Percentiles rank a stretch among this genome's conserved stretches.
phyloP scores from a whole-genome alignment of 768 basidiomycete species.

The Omphalotus guepiniiformis region DNA sequence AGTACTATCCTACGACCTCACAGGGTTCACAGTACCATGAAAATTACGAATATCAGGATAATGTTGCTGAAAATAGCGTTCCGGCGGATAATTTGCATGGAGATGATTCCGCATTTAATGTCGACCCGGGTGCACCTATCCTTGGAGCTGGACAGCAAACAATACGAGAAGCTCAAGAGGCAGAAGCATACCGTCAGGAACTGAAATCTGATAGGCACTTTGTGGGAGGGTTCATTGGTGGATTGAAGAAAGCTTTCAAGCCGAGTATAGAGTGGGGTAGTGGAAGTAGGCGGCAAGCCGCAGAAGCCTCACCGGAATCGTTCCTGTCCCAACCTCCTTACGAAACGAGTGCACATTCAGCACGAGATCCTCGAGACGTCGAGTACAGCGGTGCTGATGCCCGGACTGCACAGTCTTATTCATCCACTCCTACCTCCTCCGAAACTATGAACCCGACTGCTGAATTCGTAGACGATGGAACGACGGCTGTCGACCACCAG shows the following conservation, averaged over 20 bases:
- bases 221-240: slow-evolving; percentile 5
- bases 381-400: neutral
- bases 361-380: neutral
- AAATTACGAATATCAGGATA: neutral
- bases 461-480: slow-evolving; percentile 7
- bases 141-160: slow-evolving; percentile 4
- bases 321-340: neutral
- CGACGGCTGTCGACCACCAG: slow-evolving; percentile 17
- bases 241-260: slow-evolving; percentile 6
- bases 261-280: no score
- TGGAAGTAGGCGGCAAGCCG: neutral
- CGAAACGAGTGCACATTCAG: neutral
- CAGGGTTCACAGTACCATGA: neutral
- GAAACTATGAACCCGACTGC: slow-evolving; percentile 1
- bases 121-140: slow-evolving; percentile 4
- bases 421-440: neutral
- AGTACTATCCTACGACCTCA: no score
- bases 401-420: neutral
- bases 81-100: neutral
- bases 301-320: slow-evolving; percentile 7
- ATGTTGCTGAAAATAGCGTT: neutral
- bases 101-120: slow-evolving; percentile 3
- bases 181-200: slow-evolving; percentile 1
- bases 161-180: neutral
- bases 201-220: neutral